These are phyloP conservation scores for Bondarzewia mesenterica DNA, from an alignment of 1,284 basidiomycete genomes.

Conservation along the genomic window DNA sequence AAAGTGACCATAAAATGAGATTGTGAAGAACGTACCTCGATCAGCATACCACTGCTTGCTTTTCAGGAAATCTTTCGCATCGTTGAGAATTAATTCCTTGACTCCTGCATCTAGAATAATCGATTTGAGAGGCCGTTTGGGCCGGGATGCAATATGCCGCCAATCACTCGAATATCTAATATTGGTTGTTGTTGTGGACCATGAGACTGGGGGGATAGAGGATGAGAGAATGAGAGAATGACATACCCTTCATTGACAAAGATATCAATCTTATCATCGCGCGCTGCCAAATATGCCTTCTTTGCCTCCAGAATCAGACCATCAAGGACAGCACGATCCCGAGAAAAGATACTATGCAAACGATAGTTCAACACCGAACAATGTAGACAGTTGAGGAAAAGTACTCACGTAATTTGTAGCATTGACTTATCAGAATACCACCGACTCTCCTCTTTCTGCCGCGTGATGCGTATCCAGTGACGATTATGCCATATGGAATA, in stretches of 20 bases:
- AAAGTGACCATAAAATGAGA: background rate
- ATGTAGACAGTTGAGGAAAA: background rate
- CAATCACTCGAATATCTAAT: constrained; percentile 31
- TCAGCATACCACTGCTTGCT: constrained; percentile 63
- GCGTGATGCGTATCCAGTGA: constrained; percentile 20
- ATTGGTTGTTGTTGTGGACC: too few relatives aligned
- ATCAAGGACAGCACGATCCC: constrained; percentile 38
- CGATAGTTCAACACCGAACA: background rate
- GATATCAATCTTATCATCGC: constrained; percentile 46
- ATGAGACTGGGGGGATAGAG: constrained; percentile 9
- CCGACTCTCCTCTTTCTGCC: constrained; percentile 17
- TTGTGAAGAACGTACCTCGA: constrained; percentile 30
- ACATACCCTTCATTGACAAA: constrained; percentile 42
- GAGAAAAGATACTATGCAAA: constrained; percentile 39
- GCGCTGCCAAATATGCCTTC: constrained; percentile 38
- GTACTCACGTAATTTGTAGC: constrained; percentile 20
- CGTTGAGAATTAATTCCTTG: constrained; percentile 53
- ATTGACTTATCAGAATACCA: constrained; percentile 17
- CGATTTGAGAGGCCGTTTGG: constrained; percentile 55
- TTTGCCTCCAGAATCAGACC: constrained; percentile 50
- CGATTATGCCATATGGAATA: constrained; percentile 26
- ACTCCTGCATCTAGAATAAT: constrained; percentile 62
- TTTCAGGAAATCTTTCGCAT: constrained; percentile 57
- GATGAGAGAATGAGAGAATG: background rate
- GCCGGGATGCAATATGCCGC: constrained; percentile 46